Evolutionary conservation across 345 rosid species (phyloP).

Genomic region (Aegle marmelos): DNA sequence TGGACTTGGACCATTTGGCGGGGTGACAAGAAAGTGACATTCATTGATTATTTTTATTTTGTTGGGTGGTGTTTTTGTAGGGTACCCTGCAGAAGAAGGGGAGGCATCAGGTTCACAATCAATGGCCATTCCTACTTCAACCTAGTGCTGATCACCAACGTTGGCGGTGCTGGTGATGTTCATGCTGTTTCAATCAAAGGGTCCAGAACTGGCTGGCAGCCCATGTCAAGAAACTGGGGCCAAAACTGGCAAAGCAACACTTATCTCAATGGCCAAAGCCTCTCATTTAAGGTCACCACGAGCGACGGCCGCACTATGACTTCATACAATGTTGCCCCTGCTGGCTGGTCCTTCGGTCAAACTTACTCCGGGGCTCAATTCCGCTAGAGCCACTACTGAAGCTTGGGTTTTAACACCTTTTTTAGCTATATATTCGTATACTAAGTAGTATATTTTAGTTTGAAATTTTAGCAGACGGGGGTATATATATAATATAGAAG

Average conservation of each 20-base stretch:
- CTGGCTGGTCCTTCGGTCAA: slow-evolving; percentile 82
- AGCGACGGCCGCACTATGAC: slow-evolving; percentile 61
- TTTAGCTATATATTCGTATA: background rate
- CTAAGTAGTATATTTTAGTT: slow-evolving; percentile 7
- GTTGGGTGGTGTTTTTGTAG: slow-evolving; percentile 21
- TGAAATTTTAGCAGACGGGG: background rate
- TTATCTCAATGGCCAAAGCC: slow-evolving; percentile 65
- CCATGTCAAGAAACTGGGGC: slow-evolving; percentile 86
- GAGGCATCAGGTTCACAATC: slow-evolving; percentile 73
- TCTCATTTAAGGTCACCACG: slow-evolving; percentile 72
- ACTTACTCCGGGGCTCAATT: slow-evolving; percentile 61
- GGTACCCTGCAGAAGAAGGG: slow-evolving; percentile 65
- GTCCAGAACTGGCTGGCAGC: slow-evolving; percentile 68
- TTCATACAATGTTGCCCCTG: slow-evolving; percentile 58
- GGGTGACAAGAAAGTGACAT: background rate
- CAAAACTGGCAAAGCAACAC: slow-evolving; percentile 82
- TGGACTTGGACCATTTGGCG: no score
- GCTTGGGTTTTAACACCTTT: background rate
- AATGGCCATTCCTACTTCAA: slow-evolving; percentile 87
- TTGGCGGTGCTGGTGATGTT: slow-evolving; percentile 81
- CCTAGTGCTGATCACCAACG: slow-evolving; percentile 68
- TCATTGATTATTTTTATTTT: background rate
- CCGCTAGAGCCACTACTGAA: slow-evolving; percentile 21
- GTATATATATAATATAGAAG: slow-evolving; percentile 6
- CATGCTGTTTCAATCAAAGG: slow-evolving; percentile 61